Percentiles rank a stretch among this genome's conserved stretches.
Conservation (phyloP, 2,329 filamentous ascomycete genomes). For the Trichoderma koningiopsis region DNA sequence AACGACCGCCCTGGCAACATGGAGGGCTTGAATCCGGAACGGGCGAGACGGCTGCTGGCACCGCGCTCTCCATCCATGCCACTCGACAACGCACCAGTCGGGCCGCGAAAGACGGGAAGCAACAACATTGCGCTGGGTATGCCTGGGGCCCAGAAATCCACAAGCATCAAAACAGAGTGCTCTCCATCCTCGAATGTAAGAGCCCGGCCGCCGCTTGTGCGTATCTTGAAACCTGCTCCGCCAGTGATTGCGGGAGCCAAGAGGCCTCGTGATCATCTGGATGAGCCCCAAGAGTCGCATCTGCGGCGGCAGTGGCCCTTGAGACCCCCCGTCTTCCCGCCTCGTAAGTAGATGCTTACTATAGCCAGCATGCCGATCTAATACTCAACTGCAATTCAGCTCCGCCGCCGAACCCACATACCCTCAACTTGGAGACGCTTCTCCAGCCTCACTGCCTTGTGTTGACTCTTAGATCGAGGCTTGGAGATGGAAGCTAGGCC, state of each 20-base stretch:
- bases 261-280: constrained; percentile 1
- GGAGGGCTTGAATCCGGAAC: constrained; percentile 35
- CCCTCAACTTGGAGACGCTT: constrained; percentile 26
- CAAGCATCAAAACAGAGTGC: neutral
- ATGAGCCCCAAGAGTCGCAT: neutral
- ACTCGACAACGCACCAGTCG: neutral
- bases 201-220: neutral
- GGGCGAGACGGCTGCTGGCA: constrained; percentile 31
- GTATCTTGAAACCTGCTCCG: neutral
- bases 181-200: neutral
- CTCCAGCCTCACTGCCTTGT: constrained; percentile 25
- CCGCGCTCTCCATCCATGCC: constrained; percentile 22
- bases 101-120: constrained; percentile 15
- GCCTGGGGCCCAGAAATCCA: neutral
- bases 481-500: neutral
- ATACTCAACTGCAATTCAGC: constrained; percentile 20
- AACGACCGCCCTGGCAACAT: neutral
- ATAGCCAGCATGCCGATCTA: neutral
- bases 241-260: constrained; percentile 1
- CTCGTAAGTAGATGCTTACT: neutral
- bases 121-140: constrained; percentile 6
- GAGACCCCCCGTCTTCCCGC: neutral
- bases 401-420: constrained; percentile 24
- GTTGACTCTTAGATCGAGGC: constrained; percentile 24
- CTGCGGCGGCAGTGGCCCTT: neutral